Evolutionary conservation across 139 green algal species (phyloP).

Genomic region (Haematococcus lacustris): DNA sequence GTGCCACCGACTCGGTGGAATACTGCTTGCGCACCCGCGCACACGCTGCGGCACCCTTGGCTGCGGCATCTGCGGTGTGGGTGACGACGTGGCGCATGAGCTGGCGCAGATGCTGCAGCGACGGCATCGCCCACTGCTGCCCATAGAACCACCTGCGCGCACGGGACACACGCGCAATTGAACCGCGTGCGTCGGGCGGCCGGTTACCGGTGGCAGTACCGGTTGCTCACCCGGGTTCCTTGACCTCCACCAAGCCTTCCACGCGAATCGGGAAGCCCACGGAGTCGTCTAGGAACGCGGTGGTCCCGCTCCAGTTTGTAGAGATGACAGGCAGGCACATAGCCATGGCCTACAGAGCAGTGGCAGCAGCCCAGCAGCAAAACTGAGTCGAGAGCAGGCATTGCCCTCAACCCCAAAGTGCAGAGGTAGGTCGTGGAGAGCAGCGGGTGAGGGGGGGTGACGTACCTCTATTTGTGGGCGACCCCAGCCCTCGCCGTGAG

Average conservation of each 20-base stretch:
- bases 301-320: slow-evolving; percentile 53
- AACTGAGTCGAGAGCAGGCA: too few relatives aligned
- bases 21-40: not conserved
- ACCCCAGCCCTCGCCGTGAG: slow-evolving; percentile 58
- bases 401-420: too few relatives aligned
- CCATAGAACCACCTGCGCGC: slow-evolving; percentile 21
- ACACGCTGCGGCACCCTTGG: slow-evolving; percentile 19
- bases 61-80: slow-evolving; percentile 21
- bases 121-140: slow-evolving; percentile 42
- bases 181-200: slow-evolving; percentile 6
- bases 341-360: slow-evolving; percentile 37
- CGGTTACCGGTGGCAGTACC: not conserved
- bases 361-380: too few relatives aligned
- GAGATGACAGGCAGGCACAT: slow-evolving; percentile 47
- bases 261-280: slow-evolving; percentile 17
- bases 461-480: slow-evolving; percentile 51
- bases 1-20: too few relatives aligned
- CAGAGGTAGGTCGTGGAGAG: too few relatives aligned
- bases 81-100: slow-evolving; percentile 41
- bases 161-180: too few relatives aligned
- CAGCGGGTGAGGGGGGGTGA: too few relatives aligned
- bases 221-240: not conserved
- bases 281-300: slow-evolving; percentile 20
- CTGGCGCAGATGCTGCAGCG: slow-evolving; percentile 26
- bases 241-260: slow-evolving; percentile 9